Evolutionary conservation across 306 rosid genomes (phyloP).

Genomic region (Prunus mongolica): DNA sequence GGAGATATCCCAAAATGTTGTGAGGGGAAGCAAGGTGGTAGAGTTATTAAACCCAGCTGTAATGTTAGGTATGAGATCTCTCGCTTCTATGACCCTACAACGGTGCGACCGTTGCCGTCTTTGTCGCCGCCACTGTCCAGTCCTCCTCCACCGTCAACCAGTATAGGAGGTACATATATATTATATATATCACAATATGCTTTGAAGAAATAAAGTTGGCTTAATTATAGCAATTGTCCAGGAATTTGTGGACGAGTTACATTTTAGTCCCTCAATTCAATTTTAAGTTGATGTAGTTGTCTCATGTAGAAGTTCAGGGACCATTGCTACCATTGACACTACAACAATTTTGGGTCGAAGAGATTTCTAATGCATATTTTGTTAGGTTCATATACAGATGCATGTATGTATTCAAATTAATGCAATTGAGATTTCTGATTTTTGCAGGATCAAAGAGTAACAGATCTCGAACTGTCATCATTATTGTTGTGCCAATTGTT

Average conservation of each 20-base stretch:
- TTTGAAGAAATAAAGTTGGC: not conserved
- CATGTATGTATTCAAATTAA: not conserved
- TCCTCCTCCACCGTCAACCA: not conserved
- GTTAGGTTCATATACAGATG: no score
- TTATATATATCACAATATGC: no score
- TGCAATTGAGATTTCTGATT: not conserved
- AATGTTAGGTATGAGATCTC: not conserved
- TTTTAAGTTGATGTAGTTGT: no score
- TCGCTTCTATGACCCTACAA: not conserved
- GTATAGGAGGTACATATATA: not conserved
- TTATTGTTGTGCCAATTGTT: not conserved
- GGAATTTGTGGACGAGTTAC: fast-evolving
- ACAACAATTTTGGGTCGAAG: no score
- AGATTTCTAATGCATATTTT: no score
- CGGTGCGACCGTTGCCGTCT: not conserved
- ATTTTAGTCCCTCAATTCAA: no score
- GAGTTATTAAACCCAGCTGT: constrained; percentile 15
- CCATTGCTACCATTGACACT: no score
- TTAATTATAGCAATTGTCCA: no score
- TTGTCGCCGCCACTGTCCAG: not conserved
- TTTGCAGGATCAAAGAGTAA: not conserved
- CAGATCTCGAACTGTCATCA: not conserved
- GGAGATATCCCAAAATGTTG: not conserved
- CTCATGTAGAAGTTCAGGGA: no score
- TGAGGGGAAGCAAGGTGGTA: not conserved